Conservation (phyloP, 2,329 filamentous ascomycete species). For the Scytalidium sp. region DNA sequence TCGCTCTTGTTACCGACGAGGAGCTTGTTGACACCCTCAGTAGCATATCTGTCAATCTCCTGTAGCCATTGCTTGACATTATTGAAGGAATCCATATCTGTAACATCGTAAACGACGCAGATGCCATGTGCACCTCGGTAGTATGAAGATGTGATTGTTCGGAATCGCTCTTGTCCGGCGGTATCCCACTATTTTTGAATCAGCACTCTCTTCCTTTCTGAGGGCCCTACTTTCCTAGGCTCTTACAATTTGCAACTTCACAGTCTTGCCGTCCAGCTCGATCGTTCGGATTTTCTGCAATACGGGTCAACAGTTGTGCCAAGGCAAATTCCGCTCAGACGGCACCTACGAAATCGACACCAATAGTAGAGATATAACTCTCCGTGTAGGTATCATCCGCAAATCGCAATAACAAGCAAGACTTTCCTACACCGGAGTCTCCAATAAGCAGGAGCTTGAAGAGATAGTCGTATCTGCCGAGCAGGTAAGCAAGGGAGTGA, state of each 20-base stretch:
- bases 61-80: slow-evolving; percentile 99
- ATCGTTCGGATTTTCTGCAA: slow-evolving; percentile 97
- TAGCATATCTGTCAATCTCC: slow-evolving; percentile 98
- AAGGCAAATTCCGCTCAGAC: background rate
- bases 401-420: slow-evolving; percentile 94
- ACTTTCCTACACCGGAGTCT: slow-evolving; percentile 99
- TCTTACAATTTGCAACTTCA: slow-evolving; percentile 98
- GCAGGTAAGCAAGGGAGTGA: slow-evolving; percentile 16
- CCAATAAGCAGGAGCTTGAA: slow-evolving; percentile 99
- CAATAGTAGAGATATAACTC: slow-evolving; percentile 99
- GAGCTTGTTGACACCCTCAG: slow-evolving; percentile 98
- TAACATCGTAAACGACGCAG: slow-evolving; percentile 99
- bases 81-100: slow-evolving; percentile 99
- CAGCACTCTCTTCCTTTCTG: slow-evolving; percentile 17
- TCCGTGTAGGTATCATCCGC: slow-evolving; percentile 99
- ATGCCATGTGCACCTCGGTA: slow-evolving; percentile 99
- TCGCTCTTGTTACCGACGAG: slow-evolving; percentile 99
- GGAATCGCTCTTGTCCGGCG: slow-evolving; percentile 97
- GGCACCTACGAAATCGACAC: slow-evolving; percentile 88
- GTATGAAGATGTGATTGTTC: slow-evolving; percentile 99
- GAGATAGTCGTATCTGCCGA: slow-evolving; percentile 95
- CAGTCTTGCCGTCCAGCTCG: slow-evolving; percentile 98
- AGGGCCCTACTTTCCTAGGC: background rate
- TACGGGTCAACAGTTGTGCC: slow-evolving; percentile 27
- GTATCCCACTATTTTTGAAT: slow-evolving; percentile 81